Percentiles rank a stretch among this genome's conserved stretches.
These are phyloP conservation scores for Raphanus sativus DNA, from an alignment of 345 rosid species.

Conservation along the genomic window DNA sequence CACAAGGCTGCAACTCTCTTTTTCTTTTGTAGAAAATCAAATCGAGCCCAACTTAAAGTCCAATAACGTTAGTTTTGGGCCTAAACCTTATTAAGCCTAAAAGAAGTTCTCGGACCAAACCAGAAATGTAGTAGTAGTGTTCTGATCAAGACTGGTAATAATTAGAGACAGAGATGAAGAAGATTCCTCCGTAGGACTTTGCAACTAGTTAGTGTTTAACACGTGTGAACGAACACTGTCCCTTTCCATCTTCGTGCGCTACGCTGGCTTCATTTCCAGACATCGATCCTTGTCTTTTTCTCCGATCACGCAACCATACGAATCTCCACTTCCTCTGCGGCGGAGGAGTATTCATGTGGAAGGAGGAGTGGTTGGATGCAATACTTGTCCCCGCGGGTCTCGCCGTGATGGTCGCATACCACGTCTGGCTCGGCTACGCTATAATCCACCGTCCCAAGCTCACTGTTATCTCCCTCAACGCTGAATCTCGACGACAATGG, in stretches of 20 bases:
- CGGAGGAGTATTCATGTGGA: conserved; percentile 30
- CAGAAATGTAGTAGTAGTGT: not conserved
- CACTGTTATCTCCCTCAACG: conserved; percentile 66
- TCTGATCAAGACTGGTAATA: not conserved
- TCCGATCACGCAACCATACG: not conserved
- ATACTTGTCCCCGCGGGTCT: conserved; percentile 48
- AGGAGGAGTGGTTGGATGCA: conserved; percentile 39
- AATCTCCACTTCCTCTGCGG: not conserved
- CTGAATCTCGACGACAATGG: conserved; percentile 84
- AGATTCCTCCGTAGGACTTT: not conserved
- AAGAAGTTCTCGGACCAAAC: not conserved
- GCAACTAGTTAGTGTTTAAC: not conserved
- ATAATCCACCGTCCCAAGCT: conserved; percentile 38
- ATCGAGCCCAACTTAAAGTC: not conserved
- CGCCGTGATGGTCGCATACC: conserved; percentile 42
- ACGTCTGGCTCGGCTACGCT: conserved; percentile 47
- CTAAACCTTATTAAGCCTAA: not conserved
- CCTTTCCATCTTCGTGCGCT: not conserved
- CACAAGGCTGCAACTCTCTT: not conserved
- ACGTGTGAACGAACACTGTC: not conserved
- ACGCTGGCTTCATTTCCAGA: not conserved
- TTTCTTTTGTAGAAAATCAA: not conserved
- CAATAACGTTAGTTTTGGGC: not conserved
- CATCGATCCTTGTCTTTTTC: not conserved
- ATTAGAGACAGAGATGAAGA: not conserved